Conservation (phyloP, 73 alveolate genomes). For the Stentor coeruleus region DNA sequence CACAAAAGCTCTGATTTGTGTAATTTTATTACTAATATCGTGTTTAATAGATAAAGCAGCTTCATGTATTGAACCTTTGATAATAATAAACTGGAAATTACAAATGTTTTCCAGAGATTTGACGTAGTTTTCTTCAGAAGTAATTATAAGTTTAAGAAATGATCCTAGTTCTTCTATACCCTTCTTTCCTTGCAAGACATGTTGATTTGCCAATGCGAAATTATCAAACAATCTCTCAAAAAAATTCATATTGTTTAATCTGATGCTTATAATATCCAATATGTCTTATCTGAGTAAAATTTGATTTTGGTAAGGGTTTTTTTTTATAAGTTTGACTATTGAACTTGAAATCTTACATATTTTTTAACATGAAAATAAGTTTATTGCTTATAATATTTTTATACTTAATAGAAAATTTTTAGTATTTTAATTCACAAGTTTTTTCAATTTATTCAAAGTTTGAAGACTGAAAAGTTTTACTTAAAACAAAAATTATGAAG, state of each 20-base stretch:
- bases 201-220: background rate
- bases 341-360: too few species aligned
- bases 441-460: too few species aligned
- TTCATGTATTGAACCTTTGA: background rate
- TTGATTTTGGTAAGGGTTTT: too few species aligned
- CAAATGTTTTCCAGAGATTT: constrained; percentile 4
- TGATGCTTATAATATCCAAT: too few species aligned
- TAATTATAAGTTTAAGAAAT: background rate
- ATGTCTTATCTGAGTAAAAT: too few species aligned
- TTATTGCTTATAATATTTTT: too few species aligned
- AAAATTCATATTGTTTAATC: constrained; percentile 29
- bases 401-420: too few species aligned
- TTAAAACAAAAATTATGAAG: too few species aligned
- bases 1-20: background rate
- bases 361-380: too few species aligned
- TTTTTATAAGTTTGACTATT: too few species aligned
- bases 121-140: constrained; percentile 13
- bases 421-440: too few species aligned
- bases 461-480: too few species aligned
- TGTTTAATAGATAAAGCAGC: background rate
- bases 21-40: background rate
- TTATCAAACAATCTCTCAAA: constrained; percentile 23
- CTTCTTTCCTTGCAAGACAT: background rate
- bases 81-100: background rate
- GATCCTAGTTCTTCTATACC: background rate